phyloP scores from a whole-genome alignment of 164 flowering plant genomes.

The Chloranthus sessilifolius region DNA sequence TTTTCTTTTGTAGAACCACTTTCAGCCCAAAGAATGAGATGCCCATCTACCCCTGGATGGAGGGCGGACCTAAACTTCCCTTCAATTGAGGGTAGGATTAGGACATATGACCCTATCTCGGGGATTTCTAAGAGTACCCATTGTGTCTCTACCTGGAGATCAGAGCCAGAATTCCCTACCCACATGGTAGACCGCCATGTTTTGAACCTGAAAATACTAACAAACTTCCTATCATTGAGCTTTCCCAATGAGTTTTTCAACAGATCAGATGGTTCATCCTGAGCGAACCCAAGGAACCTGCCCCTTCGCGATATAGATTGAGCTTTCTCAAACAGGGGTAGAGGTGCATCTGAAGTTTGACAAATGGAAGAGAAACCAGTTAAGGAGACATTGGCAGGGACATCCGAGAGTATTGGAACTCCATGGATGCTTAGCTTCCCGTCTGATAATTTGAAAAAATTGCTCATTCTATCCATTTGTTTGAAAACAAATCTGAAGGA shows the following conservation, averaged over 20 bases:
- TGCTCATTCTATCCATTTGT: conserved; percentile 7
- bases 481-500: conserved; percentile 26
- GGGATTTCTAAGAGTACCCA: conserved; percentile 71
- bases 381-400: conserved; percentile 62
- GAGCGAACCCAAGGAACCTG: conserved; percentile 43
- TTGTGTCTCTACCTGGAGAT: conserved; percentile 77
- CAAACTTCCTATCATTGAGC: conserved; percentile 44
- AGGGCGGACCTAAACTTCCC: conserved; percentile 64
- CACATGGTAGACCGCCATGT: conserved; percentile 93
- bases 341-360: conserved; percentile 45
- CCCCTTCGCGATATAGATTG: conserved; percentile 33
- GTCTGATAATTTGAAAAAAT: conserved; percentile 29
- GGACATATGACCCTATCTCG: conserved; percentile 53
- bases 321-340: conserved; percentile 38
- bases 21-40: conserved; percentile 56
- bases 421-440: conserved; percentile 51
- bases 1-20: conserved; percentile 53
- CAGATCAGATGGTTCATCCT: conserved; percentile 37
- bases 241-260: conserved; percentile 57
- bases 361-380: conserved; percentile 30
- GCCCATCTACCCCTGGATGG: conserved; percentile 56
- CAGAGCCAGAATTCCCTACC: conserved; percentile 71
- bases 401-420: conserved; percentile 52
- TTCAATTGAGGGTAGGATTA: conserved; percentile 57
- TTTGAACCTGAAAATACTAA: conserved; percentile 76